A percentile compares a stretch with the other conserved stretches of the same genome.
phyloP scores from a whole-genome alignment of 108 stramenopile species.

The Cyclotella atomus region DNA sequence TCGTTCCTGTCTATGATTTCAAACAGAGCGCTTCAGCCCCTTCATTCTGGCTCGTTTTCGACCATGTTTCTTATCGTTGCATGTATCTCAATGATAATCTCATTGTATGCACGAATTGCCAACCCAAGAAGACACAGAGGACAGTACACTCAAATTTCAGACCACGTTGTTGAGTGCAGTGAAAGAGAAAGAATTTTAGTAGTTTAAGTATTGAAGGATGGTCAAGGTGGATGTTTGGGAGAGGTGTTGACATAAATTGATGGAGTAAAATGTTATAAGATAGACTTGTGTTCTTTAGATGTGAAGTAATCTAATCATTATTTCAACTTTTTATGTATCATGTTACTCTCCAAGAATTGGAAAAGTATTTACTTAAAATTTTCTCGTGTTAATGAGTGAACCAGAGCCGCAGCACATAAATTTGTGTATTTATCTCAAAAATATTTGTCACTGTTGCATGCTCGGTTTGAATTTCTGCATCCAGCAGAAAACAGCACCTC shows the following conservation, averaged over 20 bases:
- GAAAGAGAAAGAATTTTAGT: background rate
- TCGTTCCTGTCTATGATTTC: constrained; percentile 29
- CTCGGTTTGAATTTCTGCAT: too few relatives aligned
- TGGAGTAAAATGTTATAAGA: too few relatives aligned
- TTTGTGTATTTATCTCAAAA: too few relatives aligned
- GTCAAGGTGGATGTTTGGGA: background rate
- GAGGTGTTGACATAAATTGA: background rate
- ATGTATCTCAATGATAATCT: constrained; percentile 9
- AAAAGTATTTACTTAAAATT: too few relatives aligned
- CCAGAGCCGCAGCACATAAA: too few relatives aligned
- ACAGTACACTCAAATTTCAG: constrained; percentile 22
- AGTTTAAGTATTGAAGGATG: background rate
- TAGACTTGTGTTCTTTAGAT: background rate
- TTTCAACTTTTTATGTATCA: too few relatives aligned
- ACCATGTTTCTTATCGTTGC: constrained; percentile 8
- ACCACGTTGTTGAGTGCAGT: constrained; percentile 11
- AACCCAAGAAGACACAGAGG: constrained; percentile 22
- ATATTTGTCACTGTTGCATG: too few relatives aligned
- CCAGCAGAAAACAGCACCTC: too few relatives aligned
- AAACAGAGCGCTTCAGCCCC: constrained; percentile 9
- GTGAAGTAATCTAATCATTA: background rate
- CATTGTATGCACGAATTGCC: constrained; percentile 16
- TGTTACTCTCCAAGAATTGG: too few relatives aligned
- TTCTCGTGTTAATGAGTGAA: too few relatives aligned
- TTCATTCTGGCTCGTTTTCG: background rate